These are phyloP conservation scores for Suillus ampliporus DNA, from an alignment of 768 basidiomycete species.

Conservation along the genomic window DNA sequence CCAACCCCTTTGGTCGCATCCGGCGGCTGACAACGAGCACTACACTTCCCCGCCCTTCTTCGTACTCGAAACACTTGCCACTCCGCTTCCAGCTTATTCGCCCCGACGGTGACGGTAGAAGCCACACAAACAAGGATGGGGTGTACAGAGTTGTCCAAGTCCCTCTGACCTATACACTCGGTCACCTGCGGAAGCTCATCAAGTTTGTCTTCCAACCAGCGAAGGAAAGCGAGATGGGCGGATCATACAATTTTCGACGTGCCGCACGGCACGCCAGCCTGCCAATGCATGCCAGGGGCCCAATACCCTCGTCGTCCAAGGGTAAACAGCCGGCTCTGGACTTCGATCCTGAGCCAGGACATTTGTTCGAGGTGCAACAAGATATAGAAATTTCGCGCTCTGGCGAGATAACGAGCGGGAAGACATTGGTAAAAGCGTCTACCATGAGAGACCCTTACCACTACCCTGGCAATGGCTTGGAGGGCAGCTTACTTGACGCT, in stretches of 20 bases:
- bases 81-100: constrained; percentile 67
- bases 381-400: constrained; percentile 48
- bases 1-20: constrained; percentile 71
- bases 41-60: constrained; percentile 45
- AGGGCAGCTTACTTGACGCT: constrained; percentile 35
- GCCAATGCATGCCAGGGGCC: neutral
- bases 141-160: constrained; percentile 72
- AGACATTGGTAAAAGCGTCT: constrained; percentile 57
- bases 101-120: constrained; percentile 28
- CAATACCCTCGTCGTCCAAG: constrained; percentile 19
- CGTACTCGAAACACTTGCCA: constrained; percentile 64
- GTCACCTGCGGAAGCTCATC: constrained; percentile 66
- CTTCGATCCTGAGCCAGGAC: constrained; percentile 40
- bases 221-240: constrained; percentile 28
- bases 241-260: constrained; percentile 24
- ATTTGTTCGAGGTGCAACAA: constrained; percentile 67
- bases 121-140: constrained; percentile 45
- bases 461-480: constrained; percentile 45
- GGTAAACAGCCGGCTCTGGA: constrained; percentile 26
- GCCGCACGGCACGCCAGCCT: constrained; percentile 32
- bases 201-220: constrained; percentile 57
- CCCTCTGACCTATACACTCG: constrained; percentile 71
- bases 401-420: constrained; percentile 58
- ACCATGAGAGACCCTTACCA: constrained; percentile 55
- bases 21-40: constrained; percentile 45